phyloP scores from a whole-genome alignment of 2,329 filamentous ascomycete species.

The Claviceps monticola region DNA sequence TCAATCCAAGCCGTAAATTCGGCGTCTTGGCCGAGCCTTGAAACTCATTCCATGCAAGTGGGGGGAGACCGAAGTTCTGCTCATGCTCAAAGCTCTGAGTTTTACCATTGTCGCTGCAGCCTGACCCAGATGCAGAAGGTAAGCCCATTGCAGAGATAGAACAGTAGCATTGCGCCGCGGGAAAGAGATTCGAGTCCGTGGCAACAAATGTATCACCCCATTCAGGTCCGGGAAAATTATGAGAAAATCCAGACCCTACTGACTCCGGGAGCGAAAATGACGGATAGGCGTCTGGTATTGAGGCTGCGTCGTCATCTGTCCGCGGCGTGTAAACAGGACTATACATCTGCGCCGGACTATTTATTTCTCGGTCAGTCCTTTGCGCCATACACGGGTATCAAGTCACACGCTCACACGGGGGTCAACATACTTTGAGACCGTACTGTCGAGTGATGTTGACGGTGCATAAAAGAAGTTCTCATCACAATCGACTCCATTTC shows the following conservation, averaged over 20 bases:
- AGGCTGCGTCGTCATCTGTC: conserved; percentile 1
- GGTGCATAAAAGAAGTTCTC: background rate
- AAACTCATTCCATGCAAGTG: background rate
- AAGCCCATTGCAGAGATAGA: background rate
- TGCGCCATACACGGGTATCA: background rate
- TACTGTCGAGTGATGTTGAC: background rate
- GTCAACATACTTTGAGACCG: background rate
- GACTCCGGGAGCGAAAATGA: background rate
- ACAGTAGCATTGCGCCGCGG: background rate
- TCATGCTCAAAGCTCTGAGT: background rate
- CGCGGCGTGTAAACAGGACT: background rate
- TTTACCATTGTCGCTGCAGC: background rate
- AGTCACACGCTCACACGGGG: background rate
- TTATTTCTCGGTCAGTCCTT: background rate
- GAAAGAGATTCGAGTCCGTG: background rate
- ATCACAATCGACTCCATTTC: background rate
- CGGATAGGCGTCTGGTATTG: background rate
- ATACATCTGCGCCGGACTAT: background rate
- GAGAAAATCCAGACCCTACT: background rate
- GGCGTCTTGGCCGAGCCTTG: background rate
- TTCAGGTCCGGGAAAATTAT: background rate
- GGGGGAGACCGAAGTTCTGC: too few relatives aligned
- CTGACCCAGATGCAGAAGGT: background rate
- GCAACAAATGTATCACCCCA: background rate
- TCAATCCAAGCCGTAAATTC: background rate